Base-by-base conservation (phyloP, 2,329 filamentous ascomycete genomes). In the Penicillium glabrum region DNA sequence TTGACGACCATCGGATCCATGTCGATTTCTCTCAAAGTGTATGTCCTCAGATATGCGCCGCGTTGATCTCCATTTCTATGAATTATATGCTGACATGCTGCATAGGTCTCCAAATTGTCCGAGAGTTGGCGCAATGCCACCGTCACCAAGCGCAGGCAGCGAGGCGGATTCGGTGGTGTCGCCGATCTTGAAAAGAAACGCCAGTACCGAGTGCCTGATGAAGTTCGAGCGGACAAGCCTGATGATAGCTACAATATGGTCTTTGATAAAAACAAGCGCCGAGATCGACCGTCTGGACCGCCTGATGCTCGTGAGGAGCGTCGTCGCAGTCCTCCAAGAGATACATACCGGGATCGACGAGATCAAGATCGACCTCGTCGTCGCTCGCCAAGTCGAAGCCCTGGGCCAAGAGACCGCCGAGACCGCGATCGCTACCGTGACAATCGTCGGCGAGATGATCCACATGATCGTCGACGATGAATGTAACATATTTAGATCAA, bases 21-120 rank as follows among this genome's bases (percentile, higher is more conserved):
- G 95, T 99, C 54, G 95, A 99, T 77, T 99, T 99, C 75, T 97
- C 93, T 11, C 95, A 99, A 78, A 96, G 91, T 71, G 95, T 93
- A 59, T 85, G 87, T 64, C 23, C 24, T 24, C 21, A 21, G 23
- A 41, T 46, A 24, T 11, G 23, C 27, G 51, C 53, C 35, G 10
- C 13, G n/a, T 33, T 24, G n/a, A 29, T 43, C 21, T 29, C 13
- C 9, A 29, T 23, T 41, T 6, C n/a, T 41, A 41, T 19, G 11
- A 3, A 8, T 26, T 11, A 19, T 16, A 21, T 61, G 46, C 66
- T 75, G 53, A 69, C 49, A n/a, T 50, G 46, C 33, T 33, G n/a
- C 27, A 3, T 58, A 79, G 79, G 79, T 89, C 11, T 87, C 85
- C 60, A 93, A 91, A 71, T 78, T 99, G 8, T 95, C 91, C 46